These are phyloP conservation scores for Colletotrichum eremochloae DNA, from an alignment of 2,329 filamentous ascomycete species.

Conservation along the genomic window DNA sequence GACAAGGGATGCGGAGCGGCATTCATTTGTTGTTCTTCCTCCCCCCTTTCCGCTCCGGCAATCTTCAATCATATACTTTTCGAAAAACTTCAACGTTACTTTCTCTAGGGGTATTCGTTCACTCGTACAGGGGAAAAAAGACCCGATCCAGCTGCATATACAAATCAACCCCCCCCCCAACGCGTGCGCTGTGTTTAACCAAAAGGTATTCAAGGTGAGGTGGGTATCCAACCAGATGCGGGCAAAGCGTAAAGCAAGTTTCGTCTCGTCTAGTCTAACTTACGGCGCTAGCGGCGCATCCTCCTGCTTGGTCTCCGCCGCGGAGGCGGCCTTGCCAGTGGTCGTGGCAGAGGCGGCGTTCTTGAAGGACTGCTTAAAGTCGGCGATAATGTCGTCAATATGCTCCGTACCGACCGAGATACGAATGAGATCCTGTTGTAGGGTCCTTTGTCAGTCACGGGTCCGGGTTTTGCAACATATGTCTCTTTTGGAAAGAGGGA, in stretches of 20 bases:
- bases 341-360: constrained; percentile 64
- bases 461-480: not conserved
- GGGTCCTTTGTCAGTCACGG: not conserved
- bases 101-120: constrained; percentile 37
- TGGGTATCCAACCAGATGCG: constrained; percentile 16
- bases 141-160: constrained; percentile 9
- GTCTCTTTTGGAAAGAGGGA: not conserved
- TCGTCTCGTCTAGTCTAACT: constrained; percentile 4
- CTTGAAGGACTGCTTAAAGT: constrained; percentile 92
- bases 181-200: not conserved
- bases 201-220: not conserved
- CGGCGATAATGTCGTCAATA: constrained; percentile 96
- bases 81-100: constrained; percentile 19
- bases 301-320: constrained; percentile 50
- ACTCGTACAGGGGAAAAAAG: constrained; percentile 15
- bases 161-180: not conserved
- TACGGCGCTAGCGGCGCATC: constrained; percentile 54
- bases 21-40: not conserved
- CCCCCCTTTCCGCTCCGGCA: not conserved
- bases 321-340: constrained; percentile 47
- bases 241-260: not conserved
- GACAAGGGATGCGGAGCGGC: constrained; percentile 1
- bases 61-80: constrained; percentile 3
- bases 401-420: constrained; percentile 97
- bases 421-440: constrained; percentile 82